Base-by-base conservation (phyloP, 2,329 filamentous ascomycete genomes). In the Hortaea sp. region DNA sequence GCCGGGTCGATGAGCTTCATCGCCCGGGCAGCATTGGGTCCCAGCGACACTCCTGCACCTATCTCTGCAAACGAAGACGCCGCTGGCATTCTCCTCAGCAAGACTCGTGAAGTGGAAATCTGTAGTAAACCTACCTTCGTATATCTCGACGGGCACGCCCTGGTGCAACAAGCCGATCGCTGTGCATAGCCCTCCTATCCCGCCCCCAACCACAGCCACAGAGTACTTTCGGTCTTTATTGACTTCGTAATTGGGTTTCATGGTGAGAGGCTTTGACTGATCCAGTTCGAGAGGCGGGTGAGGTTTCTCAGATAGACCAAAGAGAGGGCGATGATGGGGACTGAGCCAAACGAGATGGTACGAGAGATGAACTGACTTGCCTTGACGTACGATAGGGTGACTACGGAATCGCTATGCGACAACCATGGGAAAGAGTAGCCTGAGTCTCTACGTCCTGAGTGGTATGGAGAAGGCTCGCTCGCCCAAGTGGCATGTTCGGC, bases 161-260 rank as follows among this genome's bases (percentile, higher is more conserved):
- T 70, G 66, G 46, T 69, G 63, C 12, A 69, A 59, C 28, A 80
- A 69, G 5, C 69, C 73, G 35, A 75, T 69, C 11, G 74, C 73
- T 6, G 79, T 69, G 10, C 65, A 65, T 7, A 80, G 65, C 12
- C 78, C 77, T 31, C 71, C 73, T 47, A 81, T 78, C 31, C 77
- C 78, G 20, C 76, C 76, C 44, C 77, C 78, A 11, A 79, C 65
- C 35, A 80, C 73, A 45, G 76, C 75, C 48, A 79, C 63, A 44
- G 65, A 66, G 60, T 70, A 71, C 30, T 43, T 46, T 11, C 50
- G 45, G 9, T 51, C 34, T 5, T 45, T 41, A 28, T 53, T 29
- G 7, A 51, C n/a, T 6, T 51, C 39, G 32, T 51, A 51, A 10
- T 42, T 39, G 6, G 48, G 50, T 34, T 46, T 46, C 50, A 51